Percentiles rank a stretch among this genome's conserved stretches.
Conservation (phyloP, 2,329 filamentous ascomycete genomes). For the Talaromyces piceae region DNA sequence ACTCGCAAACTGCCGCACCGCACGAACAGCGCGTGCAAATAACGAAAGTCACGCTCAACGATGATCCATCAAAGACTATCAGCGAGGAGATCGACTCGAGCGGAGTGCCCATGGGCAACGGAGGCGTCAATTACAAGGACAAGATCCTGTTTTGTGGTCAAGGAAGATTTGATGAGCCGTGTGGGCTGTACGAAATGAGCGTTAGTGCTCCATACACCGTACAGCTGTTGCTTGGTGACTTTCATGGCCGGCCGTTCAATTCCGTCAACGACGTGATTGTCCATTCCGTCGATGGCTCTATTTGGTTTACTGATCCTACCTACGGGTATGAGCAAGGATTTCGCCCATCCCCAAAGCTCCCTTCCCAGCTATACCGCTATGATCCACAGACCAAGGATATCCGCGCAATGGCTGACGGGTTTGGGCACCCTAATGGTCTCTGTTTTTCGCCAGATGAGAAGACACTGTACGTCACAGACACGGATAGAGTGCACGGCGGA, state of each 20-base stretch:
- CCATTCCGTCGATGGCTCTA: slow-evolving; percentile 22
- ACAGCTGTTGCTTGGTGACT: slow-evolving; percentile 14
- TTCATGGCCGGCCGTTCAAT: slow-evolving; percentile 31
- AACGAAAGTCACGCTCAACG: slow-evolving; percentile 12
- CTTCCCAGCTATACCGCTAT: slow-evolving; percentile 34
- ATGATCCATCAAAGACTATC: slow-evolving; percentile 6
- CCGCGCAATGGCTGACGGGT: slow-evolving; percentile 31
- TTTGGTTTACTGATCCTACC: slow-evolving; percentile 34
- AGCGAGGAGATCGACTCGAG: slow-evolving; percentile 13
- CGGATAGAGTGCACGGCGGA: slow-evolving; percentile 23
- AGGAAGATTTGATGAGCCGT: background rate
- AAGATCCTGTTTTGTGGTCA: slow-evolving; percentile 17
- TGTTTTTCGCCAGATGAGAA: slow-evolving; percentile 35
- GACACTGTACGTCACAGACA: slow-evolving; percentile 36
- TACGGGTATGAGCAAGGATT: slow-evolving; percentile 31
- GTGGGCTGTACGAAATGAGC: slow-evolving; percentile 1
- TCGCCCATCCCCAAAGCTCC: slow-evolving; percentile 26
- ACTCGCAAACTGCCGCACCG: slow-evolving; percentile 4
- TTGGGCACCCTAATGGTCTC: slow-evolving; percentile 38
- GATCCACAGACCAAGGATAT: slow-evolving; percentile 26
- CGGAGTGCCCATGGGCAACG: slow-evolving; percentile 18
- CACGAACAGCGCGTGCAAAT: slow-evolving; percentile 19
- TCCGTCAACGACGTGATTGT: slow-evolving; percentile 34
- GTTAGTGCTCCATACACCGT: slow-evolving; percentile 1
- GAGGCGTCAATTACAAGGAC: slow-evolving; percentile 23